Conservation (phyloP, 495 filamentous ascomycete genomes). For the Sphaerosporella brunnea region DNA sequence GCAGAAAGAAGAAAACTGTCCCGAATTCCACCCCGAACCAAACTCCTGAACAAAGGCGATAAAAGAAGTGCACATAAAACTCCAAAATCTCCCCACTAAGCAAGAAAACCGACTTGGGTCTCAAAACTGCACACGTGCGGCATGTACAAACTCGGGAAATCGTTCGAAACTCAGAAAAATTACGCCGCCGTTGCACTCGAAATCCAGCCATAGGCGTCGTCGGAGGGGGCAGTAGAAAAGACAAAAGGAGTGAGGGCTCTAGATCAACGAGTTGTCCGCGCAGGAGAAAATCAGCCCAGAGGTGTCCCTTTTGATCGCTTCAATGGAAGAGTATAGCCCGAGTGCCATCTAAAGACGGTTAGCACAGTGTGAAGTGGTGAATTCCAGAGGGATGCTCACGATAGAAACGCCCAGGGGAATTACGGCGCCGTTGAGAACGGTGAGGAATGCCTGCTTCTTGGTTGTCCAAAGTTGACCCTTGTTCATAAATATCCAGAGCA, state of each 20-base stretch:
- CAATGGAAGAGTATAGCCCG: conserved; percentile 14
- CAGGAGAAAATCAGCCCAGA: conserved; percentile 10
- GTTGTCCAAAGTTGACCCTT: conserved; percentile 32
- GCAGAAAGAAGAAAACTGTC: no score
- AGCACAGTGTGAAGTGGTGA: not conserved
- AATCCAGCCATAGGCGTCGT: no score
- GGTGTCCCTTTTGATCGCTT: conserved; percentile 7
- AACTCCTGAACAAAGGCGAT: no score
- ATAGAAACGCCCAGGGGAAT: conserved; percentile 34
- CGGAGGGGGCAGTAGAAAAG: no score
- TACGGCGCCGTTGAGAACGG: conserved; percentile 33
- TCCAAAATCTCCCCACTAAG: no score
- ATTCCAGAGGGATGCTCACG: conserved; percentile 4
- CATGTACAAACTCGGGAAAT: no score
- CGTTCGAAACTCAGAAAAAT: no score
- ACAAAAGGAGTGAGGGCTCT: not conserved
- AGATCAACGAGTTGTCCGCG: conserved; percentile 24
- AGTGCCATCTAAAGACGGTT: conserved; percentile 12
- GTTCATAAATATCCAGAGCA: conserved; percentile 50
- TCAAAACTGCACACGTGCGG: no score
- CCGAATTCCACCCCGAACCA: no score
- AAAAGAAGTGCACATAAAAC: no score
- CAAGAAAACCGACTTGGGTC: no score
- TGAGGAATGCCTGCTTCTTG: conserved; percentile 32
- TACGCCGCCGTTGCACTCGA: no score